These are phyloP conservation scores for Fusarium albidum DNA, from an alignment of 2,329 filamentous ascomycete genomes.

Conservation along the genomic window DNA sequence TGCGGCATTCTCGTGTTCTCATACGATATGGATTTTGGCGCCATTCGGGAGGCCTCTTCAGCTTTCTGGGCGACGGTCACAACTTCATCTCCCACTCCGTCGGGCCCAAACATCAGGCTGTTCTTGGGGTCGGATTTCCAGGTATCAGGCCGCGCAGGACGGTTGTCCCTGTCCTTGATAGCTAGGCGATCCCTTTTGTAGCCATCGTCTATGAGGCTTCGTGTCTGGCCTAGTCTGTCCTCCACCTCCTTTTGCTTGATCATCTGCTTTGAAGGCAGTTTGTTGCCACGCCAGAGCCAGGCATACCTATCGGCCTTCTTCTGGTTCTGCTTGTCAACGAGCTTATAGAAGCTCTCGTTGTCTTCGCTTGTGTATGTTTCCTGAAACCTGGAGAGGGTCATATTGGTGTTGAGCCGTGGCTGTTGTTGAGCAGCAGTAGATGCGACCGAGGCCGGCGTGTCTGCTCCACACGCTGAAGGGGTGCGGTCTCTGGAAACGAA, in stretches of 20 bases:
- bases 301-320: slow-evolving; percentile 85
- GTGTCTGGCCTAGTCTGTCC: slow-evolving; percentile 56
- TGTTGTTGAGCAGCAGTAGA: slow-evolving; percentile 49
- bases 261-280: slow-evolving; percentile 82
- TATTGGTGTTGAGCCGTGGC: slow-evolving; percentile 72
- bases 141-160: slow-evolving; percentile 78
- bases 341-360: slow-evolving; percentile 94
- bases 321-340: slow-evolving; percentile 89
- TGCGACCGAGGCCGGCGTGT: slow-evolving; percentile 73
- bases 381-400: slow-evolving; percentile 88
- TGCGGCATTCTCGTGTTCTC: slow-evolving; percentile 81
- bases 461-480: slow-evolving; percentile 72
- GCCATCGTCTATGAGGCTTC: slow-evolving; percentile 63
- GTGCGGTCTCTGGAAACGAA: slow-evolving; percentile 57
- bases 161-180: slow-evolving; percentile 72
- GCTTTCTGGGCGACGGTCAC: slow-evolving; percentile 73
- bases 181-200: slow-evolving; percentile 66
- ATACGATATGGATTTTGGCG: slow-evolving; percentile 80
- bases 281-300: slow-evolving; percentile 91
- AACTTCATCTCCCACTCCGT: slow-evolving; percentile 66
- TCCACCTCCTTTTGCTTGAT: slow-evolving; percentile 71
- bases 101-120: slow-evolving; percentile 83
- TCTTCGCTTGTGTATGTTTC: slow-evolving; percentile 96
- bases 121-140: slow-evolving; percentile 83
- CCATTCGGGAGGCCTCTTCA: slow-evolving; percentile 75